phyloP scores from a whole-genome alignment of 2,329 filamentous ascomycete species.

The Boeremia exigua region DNA sequence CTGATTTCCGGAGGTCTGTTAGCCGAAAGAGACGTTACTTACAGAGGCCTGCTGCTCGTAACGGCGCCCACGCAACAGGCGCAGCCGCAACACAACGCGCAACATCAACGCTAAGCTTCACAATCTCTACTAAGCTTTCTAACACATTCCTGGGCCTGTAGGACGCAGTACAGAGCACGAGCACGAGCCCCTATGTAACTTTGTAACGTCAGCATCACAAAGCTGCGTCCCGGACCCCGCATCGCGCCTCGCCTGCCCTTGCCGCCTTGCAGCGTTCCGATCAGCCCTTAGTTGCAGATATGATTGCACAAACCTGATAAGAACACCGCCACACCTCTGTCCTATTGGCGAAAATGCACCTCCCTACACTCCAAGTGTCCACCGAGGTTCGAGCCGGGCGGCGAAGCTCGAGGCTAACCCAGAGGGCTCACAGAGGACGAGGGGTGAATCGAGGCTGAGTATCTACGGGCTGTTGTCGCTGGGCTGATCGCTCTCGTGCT shows the following conservation, averaged over 20 bases:
- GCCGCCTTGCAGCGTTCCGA: conserved; percentile 9
- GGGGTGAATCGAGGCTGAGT: conserved; percentile 14
- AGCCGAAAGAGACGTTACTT: not conserved
- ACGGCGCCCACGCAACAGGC: not conserved
- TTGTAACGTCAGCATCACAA: not conserved
- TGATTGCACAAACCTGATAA: conserved; percentile 21
- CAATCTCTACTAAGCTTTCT: conserved; percentile 8
- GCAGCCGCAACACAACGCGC: not conserved
- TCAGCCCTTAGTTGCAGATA: conserved; percentile 20
- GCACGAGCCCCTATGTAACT: not conserved
- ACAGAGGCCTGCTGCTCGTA: conserved; percentile 2
- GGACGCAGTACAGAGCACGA: not conserved
- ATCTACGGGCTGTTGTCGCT: not conserved
- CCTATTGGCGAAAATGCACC: conserved; percentile 10
- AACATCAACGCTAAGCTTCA: conserved; percentile 8
- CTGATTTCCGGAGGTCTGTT: not conserved
- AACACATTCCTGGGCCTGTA: not conserved
- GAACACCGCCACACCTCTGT: conserved; percentile 8
- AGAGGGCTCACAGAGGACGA: conserved; percentile 12
- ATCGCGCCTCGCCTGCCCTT: conserved; percentile 9
- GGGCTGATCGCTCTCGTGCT: not conserved
- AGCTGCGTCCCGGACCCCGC: conserved; percentile 15
- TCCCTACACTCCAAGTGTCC: conserved; percentile 4
- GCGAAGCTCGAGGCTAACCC: conserved; percentile 13
- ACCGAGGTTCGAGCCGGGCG: conserved; percentile 10